phyloP scores from a whole-genome alignment of 2,329 filamentous ascomycete genomes.

The Hypoxylon sp. region DNA sequence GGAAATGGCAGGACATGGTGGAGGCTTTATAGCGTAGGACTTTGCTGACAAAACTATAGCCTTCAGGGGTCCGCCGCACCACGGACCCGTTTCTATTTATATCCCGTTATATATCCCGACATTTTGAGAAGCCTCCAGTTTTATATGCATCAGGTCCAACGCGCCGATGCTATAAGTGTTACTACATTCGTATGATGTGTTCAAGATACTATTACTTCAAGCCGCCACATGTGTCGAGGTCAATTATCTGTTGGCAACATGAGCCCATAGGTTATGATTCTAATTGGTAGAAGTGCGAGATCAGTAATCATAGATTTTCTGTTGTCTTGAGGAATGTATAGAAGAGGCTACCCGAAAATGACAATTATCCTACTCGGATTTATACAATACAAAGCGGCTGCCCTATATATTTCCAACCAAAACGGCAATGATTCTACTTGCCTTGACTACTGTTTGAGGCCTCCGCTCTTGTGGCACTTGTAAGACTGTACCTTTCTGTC shows the following conservation, averaged over 20 bases:
- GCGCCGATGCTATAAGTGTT: neutral
- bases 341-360: neutral
- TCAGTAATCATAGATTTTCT: neutral
- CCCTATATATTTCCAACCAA: neutral
- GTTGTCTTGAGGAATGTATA: neutral
- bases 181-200: neutral
- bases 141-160: neutral
- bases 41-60: neutral
- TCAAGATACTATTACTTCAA: neutral
- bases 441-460: neutral
- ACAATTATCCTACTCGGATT: neutral
- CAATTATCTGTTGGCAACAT: neutral
- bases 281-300: neutral
- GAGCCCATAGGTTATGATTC: neutral
- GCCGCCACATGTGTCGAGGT: neutral
- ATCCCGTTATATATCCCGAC: neutral
- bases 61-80: neutral
- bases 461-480: neutral
- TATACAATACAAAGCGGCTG: no score
- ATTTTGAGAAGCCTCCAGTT: neutral
- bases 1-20: neutral
- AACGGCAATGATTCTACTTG: neutral
- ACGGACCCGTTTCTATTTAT: slow-evolving; percentile 1
- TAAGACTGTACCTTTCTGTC: neutral
- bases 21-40: neutral